phyloP scores from a whole-genome alignment of 108 stramenopile species.

The Nitzschia inconspicua region DNA sequence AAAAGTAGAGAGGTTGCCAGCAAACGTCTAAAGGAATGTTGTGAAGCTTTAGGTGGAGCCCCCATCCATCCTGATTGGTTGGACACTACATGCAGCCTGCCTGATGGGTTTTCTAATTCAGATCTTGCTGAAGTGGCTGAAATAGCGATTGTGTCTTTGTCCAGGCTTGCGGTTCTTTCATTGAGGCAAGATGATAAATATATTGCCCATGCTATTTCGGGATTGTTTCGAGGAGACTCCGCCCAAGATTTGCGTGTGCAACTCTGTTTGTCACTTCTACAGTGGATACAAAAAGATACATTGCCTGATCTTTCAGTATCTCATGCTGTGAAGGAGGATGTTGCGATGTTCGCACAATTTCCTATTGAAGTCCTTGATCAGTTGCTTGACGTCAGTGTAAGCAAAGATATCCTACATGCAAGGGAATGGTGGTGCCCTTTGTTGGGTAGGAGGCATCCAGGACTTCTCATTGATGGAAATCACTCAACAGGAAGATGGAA shows the following conservation, averaged over 20 bases:
- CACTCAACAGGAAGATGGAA: constrained; percentile 25
- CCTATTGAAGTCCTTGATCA: constrained; percentile 7
- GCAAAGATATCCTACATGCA: constrained; percentile 10
- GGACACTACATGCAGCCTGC: constrained; percentile 51
- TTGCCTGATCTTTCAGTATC: no score
- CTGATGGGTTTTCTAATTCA: constrained; percentile 27
- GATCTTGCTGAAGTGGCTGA: constrained; percentile 49
- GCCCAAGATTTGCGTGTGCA: constrained; percentile 1
- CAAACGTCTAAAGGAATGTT: constrained; percentile 50
- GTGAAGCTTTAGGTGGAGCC: constrained; percentile 60
- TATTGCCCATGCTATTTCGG: background rate
- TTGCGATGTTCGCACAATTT: constrained; percentile 17
- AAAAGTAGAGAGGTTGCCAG: constrained; percentile 37
- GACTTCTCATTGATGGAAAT: constrained; percentile 32
- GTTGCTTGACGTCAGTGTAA: constrained; percentile 1
- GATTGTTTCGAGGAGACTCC: constrained; percentile 7
- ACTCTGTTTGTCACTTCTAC: constrained; percentile 4
- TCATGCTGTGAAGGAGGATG: constrained; percentile 32
- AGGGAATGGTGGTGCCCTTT: constrained; percentile 40
- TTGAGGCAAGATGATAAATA: constrained; percentile 29
- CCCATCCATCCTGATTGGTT: constrained; percentile 83
- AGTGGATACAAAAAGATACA: constrained; percentile 14
- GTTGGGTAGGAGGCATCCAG: constrained; percentile 42
- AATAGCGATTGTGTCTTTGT: constrained; percentile 38
- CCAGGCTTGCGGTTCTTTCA: constrained; percentile 36